Evolutionary conservation across 441 rosid species (phyloP).

Genomic region (Macaranga tanarius): DNA sequence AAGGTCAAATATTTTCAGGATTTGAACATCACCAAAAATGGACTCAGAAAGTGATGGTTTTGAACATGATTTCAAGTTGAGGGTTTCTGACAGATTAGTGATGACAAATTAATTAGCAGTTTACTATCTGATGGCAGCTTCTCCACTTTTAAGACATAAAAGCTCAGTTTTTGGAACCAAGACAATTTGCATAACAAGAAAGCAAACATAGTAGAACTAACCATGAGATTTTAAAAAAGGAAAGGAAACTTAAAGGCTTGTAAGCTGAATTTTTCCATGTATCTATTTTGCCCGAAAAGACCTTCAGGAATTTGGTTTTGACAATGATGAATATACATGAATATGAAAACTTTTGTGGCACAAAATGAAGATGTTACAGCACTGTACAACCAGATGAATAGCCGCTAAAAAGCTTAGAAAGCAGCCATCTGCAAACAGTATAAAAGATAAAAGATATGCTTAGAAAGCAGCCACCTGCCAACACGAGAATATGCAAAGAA

Average conservation of each 20-base stretch:
- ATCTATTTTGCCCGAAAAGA: conserved; percentile 21
- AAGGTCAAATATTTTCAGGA: too few species aligned
- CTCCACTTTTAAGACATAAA: not conserved
- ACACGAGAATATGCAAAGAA: not conserved
- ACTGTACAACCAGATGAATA: conserved; percentile 30
- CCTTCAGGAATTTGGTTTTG: conserved; percentile 10
- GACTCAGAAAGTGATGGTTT: too few species aligned
- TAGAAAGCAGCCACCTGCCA: conserved; percentile 30
- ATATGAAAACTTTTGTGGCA: conserved; percentile 4
- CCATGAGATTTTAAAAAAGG: not conserved
- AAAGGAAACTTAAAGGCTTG: not conserved
- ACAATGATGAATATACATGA: conserved; percentile 28
- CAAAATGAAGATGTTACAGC: conserved; percentile 23
- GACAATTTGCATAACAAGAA: not conserved
- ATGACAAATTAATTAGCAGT: too few species aligned
- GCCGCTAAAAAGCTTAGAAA: conserved; percentile 20
- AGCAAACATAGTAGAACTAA: not conserved
- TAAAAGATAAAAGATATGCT: too few species aligned
- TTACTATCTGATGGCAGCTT: too few species aligned
- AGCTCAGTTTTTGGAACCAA: too few species aligned
- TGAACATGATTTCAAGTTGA: too few species aligned
- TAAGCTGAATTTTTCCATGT: conserved; percentile 6
- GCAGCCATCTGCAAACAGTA: conserved; percentile 30
- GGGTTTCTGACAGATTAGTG: too few species aligned
- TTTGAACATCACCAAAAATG: too few species aligned